These are phyloP conservation scores for Trichoderma oligosporum DNA, from an alignment of 2,329 filamentous ascomycete species.

Conservation along the genomic window DNA sequence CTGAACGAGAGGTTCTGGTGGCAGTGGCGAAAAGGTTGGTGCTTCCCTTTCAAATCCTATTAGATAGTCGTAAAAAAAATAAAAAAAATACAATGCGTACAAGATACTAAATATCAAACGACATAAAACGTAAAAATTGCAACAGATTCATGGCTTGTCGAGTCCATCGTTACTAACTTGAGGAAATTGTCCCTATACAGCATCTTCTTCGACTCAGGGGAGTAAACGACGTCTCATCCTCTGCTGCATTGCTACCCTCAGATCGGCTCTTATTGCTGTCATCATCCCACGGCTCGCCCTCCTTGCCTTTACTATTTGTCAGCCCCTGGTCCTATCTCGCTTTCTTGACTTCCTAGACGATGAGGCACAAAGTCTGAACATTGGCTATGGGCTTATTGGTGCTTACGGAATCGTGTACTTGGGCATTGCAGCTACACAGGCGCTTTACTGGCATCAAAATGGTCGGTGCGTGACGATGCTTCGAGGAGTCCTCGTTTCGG, in stretches of 20 bases:
- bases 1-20: constrained; percentile 32
- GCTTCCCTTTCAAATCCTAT: neutral
- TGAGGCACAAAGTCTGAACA: constrained; percentile 23
- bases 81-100: too few relatives aligned
- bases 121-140: neutral
- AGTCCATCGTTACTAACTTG: constrained; percentile 8
- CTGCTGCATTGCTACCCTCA: constrained; percentile 30
- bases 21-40: constrained; percentile 31
- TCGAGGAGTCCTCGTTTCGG: constrained; percentile 31
- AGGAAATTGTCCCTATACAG: neutral
- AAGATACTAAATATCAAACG: neutral
- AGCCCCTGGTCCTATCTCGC: constrained; percentile 35
- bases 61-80: constrained; percentile 11
- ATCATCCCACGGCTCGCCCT: constrained; percentile 33
- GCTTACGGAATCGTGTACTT: constrained; percentile 34
- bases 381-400: constrained; percentile 33
- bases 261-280: constrained; percentile 30
- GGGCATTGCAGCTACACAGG: constrained; percentile 32
- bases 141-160: neutral
- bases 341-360: constrained; percentile 29
- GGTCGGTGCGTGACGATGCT: constrained; percentile 34
- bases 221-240: constrained; percentile 7
- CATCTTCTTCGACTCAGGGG: constrained; percentile 1
- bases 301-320: constrained; percentile 36
- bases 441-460: constrained; percentile 24